Conservation (phyloP, 2,329 filamentous ascomycete species). For the Botrytis tulipae region DNA sequence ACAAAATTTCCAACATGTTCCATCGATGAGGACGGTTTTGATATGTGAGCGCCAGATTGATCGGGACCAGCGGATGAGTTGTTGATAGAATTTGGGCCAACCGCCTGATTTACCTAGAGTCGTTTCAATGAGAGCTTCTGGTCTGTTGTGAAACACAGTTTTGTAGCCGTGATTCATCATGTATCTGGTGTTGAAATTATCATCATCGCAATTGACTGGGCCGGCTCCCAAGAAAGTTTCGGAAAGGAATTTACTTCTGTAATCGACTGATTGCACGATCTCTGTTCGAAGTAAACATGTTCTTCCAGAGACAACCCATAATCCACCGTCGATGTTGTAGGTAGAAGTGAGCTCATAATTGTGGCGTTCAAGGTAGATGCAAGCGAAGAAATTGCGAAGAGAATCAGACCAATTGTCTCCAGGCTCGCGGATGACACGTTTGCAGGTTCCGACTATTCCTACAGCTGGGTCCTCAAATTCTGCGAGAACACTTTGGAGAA, state of each 20-base stretch:
- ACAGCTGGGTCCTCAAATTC: conserved; percentile 40
- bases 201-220: conserved; percentile 55
- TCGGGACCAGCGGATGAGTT: conserved; percentile 57
- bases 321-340: conserved; percentile 56
- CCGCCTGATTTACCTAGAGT: conserved; percentile 48
- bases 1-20: conserved; percentile 44
- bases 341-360: conserved; percentile 60
- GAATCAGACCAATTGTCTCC: conserved; percentile 21
- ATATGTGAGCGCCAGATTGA: conserved; percentile 58
- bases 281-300: conserved; percentile 51
- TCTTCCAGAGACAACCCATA: conserved; percentile 58
- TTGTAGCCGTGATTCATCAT: conserved; percentile 50
- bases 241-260: conserved; percentile 46
- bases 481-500: conserved; percentile 25
- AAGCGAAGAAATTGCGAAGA: conserved; percentile 53
- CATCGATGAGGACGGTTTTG: conserved; percentile 45
- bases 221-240: conserved; percentile 52
- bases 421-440: conserved; percentile 48
- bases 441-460: conserved; percentile 56
- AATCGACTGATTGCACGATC: conserved; percentile 47
- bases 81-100: conserved; percentile 47
- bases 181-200: conserved; percentile 60
- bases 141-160: conserved; percentile 53
- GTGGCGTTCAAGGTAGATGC: conserved; percentile 58
- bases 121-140: conserved; percentile 50